Percentiles rank a stretch among this genome's conserved stretches.
Evolutionary conservation across 1,139 yeast species (phyloP).

Genomic region (Kurtzmaniella natalensis): DNA sequence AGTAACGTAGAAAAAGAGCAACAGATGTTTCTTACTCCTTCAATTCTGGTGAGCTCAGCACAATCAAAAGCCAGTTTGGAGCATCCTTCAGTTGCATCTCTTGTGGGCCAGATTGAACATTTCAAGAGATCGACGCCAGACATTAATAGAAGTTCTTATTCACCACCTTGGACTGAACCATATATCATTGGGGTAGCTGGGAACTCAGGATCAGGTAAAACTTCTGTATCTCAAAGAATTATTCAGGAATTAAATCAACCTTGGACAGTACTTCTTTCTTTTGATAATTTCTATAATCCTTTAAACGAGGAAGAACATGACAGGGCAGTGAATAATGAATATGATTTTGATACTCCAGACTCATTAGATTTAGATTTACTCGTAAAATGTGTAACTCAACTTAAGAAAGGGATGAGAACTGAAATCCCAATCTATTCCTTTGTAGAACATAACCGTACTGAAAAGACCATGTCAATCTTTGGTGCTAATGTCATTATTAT

Average conservation of each 20-base stretch:
- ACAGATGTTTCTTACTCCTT: too few species aligned
- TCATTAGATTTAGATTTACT: conserved; percentile 77
- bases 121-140: conserved; percentile 2
- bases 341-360: conserved; percentile 83
- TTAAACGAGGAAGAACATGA: conserved; percentile 55
- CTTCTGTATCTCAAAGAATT: conserved; percentile 83
- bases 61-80: background rate
- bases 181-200: conserved; percentile 95
- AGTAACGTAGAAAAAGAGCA: too few species aligned
- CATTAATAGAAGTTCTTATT: conserved; percentile 30
- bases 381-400: conserved; percentile 54
- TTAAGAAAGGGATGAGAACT: conserved; percentile 56
- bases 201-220: conserved; percentile 91
- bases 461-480: conserved; percentile 68
- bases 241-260: conserved; percentile 82
- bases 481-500: conserved; percentile 92
- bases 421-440: conserved; percentile 88
- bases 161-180: conserved; percentile 96
- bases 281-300: conserved; percentile 88
- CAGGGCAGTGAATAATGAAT: conserved; percentile 61
- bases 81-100: background rate
- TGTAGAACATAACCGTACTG: conserved; percentile 65
- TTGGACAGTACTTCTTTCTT: conserved; percentile 89
- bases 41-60: background rate
- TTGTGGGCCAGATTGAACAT: background rate